Percentiles rank a stretch among this genome's conserved stretches.
Evolutionary conservation across 768 basidiomycete genomes (phyloP).

Genomic region (Tylopilus subfusipes): DNA sequence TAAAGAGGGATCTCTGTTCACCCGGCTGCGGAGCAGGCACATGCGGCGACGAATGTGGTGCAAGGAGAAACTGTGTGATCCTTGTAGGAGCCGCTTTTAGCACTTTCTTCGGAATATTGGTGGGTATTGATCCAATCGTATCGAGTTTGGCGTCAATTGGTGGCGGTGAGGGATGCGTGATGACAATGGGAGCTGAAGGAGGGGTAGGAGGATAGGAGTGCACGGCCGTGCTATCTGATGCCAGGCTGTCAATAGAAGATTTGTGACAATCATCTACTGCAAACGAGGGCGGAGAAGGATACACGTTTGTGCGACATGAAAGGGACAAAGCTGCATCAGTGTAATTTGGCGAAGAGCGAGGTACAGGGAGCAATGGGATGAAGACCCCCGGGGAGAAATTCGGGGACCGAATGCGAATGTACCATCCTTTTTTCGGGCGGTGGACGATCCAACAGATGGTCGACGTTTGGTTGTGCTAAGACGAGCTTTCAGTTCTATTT

Average conservation of each 20-base stretch:
- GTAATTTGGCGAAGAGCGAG: slow-evolving; percentile 44
- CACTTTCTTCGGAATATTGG: background rate
- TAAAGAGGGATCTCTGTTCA: slow-evolving; percentile 43
- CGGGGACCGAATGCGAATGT: slow-evolving; percentile 72
- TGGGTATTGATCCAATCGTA: slow-evolving; percentile 7
- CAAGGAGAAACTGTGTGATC: slow-evolving; percentile 51
- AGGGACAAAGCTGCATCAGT: slow-evolving; percentile 51
- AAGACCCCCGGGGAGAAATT: slow-evolving; percentile 60
- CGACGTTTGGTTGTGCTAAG: slow-evolving; percentile 64
- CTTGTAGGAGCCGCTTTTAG: slow-evolving; percentile 14
- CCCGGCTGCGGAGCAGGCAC: slow-evolving; percentile 26
- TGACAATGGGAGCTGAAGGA: slow-evolving; percentile 30
- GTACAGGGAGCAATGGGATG: slow-evolving; percentile 52
- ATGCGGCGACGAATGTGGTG: slow-evolving; percentile 41
- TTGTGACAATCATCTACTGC: slow-evolving; percentile 8
- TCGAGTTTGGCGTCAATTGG: slow-evolving; percentile 30
- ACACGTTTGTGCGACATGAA: slow-evolving; percentile 46
- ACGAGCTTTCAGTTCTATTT: background rate
- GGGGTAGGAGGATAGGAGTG: slow-evolving; percentile 64
- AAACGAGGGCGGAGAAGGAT: slow-evolving; percentile 22
- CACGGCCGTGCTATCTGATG: slow-evolving; percentile 32
- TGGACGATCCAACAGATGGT: slow-evolving; percentile 73
- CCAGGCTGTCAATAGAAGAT: slow-evolving; percentile 26
- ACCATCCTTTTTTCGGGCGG: slow-evolving; percentile 80
- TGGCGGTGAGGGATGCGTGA: slow-evolving; percentile 35